phyloP scores from a whole-genome alignment of 176 grass and related monocot genomes.

The Urochloa ruziziensis region DNA sequence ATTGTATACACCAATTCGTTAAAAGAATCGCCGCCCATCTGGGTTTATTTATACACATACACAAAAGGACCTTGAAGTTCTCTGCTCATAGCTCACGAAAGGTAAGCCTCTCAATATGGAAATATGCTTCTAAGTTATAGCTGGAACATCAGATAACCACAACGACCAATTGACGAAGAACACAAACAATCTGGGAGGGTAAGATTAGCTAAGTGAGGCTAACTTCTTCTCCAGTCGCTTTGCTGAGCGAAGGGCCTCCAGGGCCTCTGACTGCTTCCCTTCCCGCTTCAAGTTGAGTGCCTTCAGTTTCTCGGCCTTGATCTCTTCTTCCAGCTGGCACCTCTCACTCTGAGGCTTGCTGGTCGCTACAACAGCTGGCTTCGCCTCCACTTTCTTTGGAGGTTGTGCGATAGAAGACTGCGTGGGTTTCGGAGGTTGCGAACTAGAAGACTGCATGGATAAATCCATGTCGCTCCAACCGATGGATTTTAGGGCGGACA shows the following conservation, averaged over 20 bases:
- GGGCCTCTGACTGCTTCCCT: slow-evolving; percentile 78
- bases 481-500: slow-evolving; percentile 76
- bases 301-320: slow-evolving; percentile 83
- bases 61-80: not conserved
- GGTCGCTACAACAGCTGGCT: not conserved
- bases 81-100: slow-evolving; percentile 22
- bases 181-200: not conserved
- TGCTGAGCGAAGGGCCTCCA: slow-evolving; percentile 77
- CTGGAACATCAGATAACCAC: not conserved
- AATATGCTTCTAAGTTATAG: not conserved
- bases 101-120: not conserved
- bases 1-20: not conserved
- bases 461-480: slow-evolving; percentile 66
- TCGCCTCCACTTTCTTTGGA: slow-evolving; percentile 32
- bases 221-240: slow-evolving; percentile 86
- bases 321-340: slow-evolving; percentile 70
- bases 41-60: slow-evolving; percentile 11
- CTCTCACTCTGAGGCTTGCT: slow-evolving; percentile 49
- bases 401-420: not conserved
- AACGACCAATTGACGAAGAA: not conserved
- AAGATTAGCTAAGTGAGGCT: slow-evolving; percentile 44
- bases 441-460: slow-evolving; percentile 15
- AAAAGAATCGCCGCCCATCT: not conserved
- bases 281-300: slow-evolving; percentile 72
- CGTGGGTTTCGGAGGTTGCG: slow-evolving; percentile 24